These are phyloP conservation scores for Tetracladium maxilliforme DNA, from an alignment of 2,329 filamentous ascomycete genomes.

Conservation along the genomic window DNA sequence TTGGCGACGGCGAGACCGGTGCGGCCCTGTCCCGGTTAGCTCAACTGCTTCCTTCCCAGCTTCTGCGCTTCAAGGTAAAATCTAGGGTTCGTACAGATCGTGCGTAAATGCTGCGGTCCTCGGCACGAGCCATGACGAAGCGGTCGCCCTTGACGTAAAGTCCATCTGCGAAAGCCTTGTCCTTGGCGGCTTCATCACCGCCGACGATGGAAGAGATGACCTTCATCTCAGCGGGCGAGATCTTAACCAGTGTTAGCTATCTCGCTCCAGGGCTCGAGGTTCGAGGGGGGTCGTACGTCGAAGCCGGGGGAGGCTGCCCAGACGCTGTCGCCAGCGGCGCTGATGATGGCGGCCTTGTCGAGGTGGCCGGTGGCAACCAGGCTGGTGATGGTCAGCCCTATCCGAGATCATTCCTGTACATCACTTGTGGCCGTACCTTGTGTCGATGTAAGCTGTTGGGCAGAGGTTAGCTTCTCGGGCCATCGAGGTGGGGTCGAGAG, in stretches of 20 bases:
- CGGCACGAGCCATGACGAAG: constrained; percentile 63
- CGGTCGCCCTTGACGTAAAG: constrained; percentile 63
- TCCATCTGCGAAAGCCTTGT: constrained; percentile 57
- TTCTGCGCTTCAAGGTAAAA: neutral
- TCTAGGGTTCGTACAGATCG: constrained; percentile 52
- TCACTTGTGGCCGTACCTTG: constrained; percentile 31
- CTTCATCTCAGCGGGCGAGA: constrained; percentile 46
- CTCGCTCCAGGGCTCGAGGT: neutral
- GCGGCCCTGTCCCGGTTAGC: constrained; percentile 40
- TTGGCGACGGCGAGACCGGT: constrained; percentile 73
- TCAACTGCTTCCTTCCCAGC: constrained; percentile 3
- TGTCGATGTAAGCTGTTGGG: constrained; percentile 41
- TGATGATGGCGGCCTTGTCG: constrained; percentile 77
- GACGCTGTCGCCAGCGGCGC: constrained; percentile 61
- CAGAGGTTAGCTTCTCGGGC: constrained; percentile 5
- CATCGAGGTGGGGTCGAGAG: constrained; percentile 2
- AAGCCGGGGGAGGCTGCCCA: constrained; percentile 65
- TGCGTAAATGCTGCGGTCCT: constrained; percentile 69
- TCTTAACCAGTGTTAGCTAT: constrained; percentile 20
- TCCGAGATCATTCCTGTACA: too few species aligned
- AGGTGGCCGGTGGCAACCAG: constrained; percentile 67
- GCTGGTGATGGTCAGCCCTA: constrained; percentile 28
- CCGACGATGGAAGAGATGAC: constrained; percentile 35
- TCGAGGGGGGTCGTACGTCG: constrained; percentile 13
- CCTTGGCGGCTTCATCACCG: constrained; percentile 28